A percentile compares a stretch with the other conserved stretches of the same genome.
phyloP scores from a whole-genome alignment of 2,329 filamentous ascomycete genomes.

The Beauveria caledonica region DNA sequence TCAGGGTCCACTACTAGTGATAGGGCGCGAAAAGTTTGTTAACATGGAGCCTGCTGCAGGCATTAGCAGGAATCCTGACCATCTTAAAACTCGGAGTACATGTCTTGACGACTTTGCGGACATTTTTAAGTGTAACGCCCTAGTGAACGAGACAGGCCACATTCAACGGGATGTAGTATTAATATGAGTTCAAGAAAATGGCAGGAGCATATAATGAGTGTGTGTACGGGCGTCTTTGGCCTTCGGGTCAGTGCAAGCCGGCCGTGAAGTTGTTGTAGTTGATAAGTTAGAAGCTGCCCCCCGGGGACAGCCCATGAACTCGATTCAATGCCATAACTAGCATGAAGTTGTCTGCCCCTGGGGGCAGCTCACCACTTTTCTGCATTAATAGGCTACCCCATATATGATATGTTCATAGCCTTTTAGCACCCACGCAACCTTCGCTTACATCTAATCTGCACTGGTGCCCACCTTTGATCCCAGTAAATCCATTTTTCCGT shows the following conservation, averaged over 20 bases:
- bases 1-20: conserved; percentile 27
- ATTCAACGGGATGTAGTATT: neutral
- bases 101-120: conserved; percentile 29
- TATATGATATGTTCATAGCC: too few species aligned
- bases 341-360: too few species aligned
- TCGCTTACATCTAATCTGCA: too few species aligned
- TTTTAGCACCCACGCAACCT: too few species aligned
- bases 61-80: conserved; percentile 27
- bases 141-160: conserved; percentile 13
- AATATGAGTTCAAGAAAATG: neutral
- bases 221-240: neutral
- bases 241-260: neutral
- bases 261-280: neutral
- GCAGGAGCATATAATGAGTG: neutral
- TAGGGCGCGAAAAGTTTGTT: conserved; percentile 24
- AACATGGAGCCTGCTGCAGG: conserved; percentile 24
- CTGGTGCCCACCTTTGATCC: too few species aligned
- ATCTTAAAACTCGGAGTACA: conserved; percentile 24
- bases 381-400: too few species aligned
- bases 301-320: neutral
- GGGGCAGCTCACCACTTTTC: too few species aligned
- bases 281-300: neutral
- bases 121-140: conserved; percentile 27
- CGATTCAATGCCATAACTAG: too few species aligned
- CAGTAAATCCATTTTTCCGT: too few species aligned